Base-by-base conservation (phyloP, 2,329 filamentous ascomycete species). In the Hypoxylon sp. region DNA sequence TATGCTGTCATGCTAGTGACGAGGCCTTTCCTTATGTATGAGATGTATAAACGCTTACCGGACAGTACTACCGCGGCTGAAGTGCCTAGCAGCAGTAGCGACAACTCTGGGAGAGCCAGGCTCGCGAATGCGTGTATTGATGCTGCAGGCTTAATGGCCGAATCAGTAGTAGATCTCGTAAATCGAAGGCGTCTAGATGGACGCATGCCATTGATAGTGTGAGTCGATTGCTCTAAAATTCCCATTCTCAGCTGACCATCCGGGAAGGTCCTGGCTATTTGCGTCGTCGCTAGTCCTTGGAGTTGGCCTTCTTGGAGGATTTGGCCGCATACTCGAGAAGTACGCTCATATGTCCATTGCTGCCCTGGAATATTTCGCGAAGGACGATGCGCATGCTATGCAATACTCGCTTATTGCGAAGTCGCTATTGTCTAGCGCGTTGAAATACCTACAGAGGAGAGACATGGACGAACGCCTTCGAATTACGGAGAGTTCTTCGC, bases 1-100 rank as follows among this genome's bases (percentile, higher is more conserved):
- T 87, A 88, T 64, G 83, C 85, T 0, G 86, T 87, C n/a, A 87
- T 88, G 79, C 79, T 88, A 2, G 85, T 87, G 0, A 85, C 86
- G 0, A 78, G 86, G 0, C 86, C 86, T 0, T 88, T 88, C 55
- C 78, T 88, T 6, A 87, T 87, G 85, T 86, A 86, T 53, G 85
- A 87, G 73, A 77, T 87, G 2, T 83, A 81, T 55, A 80, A 80
- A 29, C 79, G 85, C 0, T 68, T 87, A 3, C 80, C 81, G 0
- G 82, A 84, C 8, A 75, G 29, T 10, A 32, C 71, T 3, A 67
- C 76, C 0, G 60, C 72, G 0, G 35, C 65, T 62, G 27, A 70
- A 63, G 0, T 63, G 70, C 27, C 71, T 73, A 31, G 71, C 72
- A 19, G 53, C 78, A 61, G 73, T 75, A 4, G 55, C 17, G 66